These are phyloP conservation scores for Aspergillus fructus DNA, from an alignment of 2,329 filamentous ascomycete genomes.

Conservation along the genomic window DNA sequence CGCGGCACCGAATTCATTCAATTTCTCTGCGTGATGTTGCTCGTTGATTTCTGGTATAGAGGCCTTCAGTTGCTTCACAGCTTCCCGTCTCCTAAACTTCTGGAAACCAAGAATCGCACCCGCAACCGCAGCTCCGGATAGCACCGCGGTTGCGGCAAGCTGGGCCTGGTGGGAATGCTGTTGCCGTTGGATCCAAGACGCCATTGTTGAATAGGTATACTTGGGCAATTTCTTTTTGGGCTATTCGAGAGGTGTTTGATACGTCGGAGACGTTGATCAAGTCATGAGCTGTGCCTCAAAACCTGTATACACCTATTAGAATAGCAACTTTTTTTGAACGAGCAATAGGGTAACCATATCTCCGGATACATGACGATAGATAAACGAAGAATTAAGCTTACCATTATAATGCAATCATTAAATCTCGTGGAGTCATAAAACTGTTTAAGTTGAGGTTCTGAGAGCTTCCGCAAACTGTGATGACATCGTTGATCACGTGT, in stretches of 20 bases:
- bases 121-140: conserved; percentile 45
- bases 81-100: conserved; percentile 54
- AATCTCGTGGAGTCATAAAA: neutral
- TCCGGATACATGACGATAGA: no score
- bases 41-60: conserved; percentile 59
- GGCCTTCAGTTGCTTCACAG: conserved; percentile 58
- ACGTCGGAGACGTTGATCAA: neutral
- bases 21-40: conserved; percentile 51
- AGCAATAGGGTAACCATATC: no score
- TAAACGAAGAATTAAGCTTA: neutral
- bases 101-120: conserved; percentile 59
- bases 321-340: neutral
- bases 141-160: conserved; percentile 43
- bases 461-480: neutral
- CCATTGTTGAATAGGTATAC: conserved; percentile 31
- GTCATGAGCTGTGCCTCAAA: neutral
- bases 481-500: conserved; percentile 11
- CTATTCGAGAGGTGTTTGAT: neutral
- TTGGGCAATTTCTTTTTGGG: neutral
- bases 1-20: conserved; percentile 51
- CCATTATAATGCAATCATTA: conserved; percentile 6
- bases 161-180: conserved; percentile 42
- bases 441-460: neutral
- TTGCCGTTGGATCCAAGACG: conserved; percentile 46
- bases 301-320: neutral